Evolutionary conservation across 139 green algal genomes (phyloP), one percentile per base, ranked within the genome.

Genomic region (Chlamydomonas sp.): DNA sequence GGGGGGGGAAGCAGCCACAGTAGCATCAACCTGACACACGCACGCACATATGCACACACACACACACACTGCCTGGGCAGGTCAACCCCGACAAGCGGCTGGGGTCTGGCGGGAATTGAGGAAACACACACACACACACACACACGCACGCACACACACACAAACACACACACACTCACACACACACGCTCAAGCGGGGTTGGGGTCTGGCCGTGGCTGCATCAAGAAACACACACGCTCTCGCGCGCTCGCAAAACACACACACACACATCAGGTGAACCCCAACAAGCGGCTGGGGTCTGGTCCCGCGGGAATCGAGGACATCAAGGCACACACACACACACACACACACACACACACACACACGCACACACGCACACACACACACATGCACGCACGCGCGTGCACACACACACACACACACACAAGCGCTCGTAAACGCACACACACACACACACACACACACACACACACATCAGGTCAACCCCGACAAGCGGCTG

Each of bases 401-500:
- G 43, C 20, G 13, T 54, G 13, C 43, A 54, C 43, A 54, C 43
- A 26, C 43, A 54, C 43, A 54, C 43, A 26, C 43, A 54, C 43
- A 13, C 43, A 26, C 13, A 13, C 43, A 26, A 54, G 20, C 20
- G 43, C 20, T 54, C 20, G 13, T 20, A 54, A 13, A 54, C 43
- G 13, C 43, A 54, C 43, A 13, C 43, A 26, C 43, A 54, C 43
- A 13, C 43, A 26, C 13, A 13, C 43, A 26, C 13, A 54, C 20
- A 20, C 20, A 26, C 20, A 26, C 43, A 54, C 43, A 54, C 43
- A 26, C 43, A 54, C 43, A 13, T 84, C 73, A 91, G 81, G 83
- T 89, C 0, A 85, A 86, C 70, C 86, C 86, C 4, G 81, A 89
- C 38, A 78, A 81, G 72, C 81, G 86, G 13, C 75, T 92, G 24